phyloP scores from a whole-genome alignment of 2,329 filamentous ascomycete species.

The Byssothecium circinans region DNA sequence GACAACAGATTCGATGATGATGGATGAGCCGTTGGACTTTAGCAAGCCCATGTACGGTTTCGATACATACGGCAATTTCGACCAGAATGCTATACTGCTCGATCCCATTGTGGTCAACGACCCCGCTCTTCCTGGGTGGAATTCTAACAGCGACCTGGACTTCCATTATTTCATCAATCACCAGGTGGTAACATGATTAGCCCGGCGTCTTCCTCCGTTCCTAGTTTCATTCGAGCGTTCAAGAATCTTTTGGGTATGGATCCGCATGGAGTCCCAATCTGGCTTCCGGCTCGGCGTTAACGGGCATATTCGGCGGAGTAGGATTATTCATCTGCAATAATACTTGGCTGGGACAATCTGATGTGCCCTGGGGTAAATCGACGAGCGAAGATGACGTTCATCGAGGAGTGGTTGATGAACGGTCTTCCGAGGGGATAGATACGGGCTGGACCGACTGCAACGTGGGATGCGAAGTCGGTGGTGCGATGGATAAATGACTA shows the following conservation, averaged over 20 bases:
- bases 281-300: constrained; percentile 23
- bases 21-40: constrained; percentile 42
- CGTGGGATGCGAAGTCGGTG: background rate
- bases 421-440: background rate
- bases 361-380: background rate
- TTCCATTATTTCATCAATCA: constrained; percentile 43
- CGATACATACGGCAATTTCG: constrained; percentile 35
- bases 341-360: constrained; percentile 9
- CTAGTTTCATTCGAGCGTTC: constrained; percentile 34
- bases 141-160: constrained; percentile 37
- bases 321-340: constrained; percentile 15
- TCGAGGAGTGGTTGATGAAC: background rate
- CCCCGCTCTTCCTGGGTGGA: constrained; percentile 42
- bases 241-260: constrained; percentile 28
- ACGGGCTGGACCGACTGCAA: background rate
- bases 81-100: constrained; percentile 37
- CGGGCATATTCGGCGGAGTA: constrained; percentile 14
- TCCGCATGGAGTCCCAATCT: constrained; percentile 23
- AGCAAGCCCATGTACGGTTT: constrained; percentile 38
- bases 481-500: background rate
- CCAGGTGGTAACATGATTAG: constrained; percentile 35
- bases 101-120: constrained; percentile 35
- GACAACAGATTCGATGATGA: constrained; percentile 39
- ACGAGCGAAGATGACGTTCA: constrained; percentile 32
- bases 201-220: constrained; percentile 15